Percentiles rank a stretch among this genome's conserved stretches.
Evolutionary conservation across 2,329 filamentous ascomycete genomes (phyloP).

Genomic region (Nigrograna mackinnonii): DNA sequence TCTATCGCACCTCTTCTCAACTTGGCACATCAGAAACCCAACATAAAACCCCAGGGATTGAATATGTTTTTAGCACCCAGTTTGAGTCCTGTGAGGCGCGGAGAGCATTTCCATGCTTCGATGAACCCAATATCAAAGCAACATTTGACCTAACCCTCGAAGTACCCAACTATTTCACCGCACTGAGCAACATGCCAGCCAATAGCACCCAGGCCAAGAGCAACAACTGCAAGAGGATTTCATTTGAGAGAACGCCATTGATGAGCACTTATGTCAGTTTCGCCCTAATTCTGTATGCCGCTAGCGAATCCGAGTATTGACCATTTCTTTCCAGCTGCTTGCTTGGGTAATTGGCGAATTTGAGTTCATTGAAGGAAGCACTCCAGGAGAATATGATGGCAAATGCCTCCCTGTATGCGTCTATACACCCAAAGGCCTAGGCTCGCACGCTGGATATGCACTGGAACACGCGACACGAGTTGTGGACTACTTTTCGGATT

Average conservation of each 20-base stretch:
- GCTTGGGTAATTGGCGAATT: constrained; percentile 97
- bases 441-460: constrained; percentile 88
- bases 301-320: no score
- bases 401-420: constrained; percentile 91
- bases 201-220: constrained; percentile 76
- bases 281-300: no score
- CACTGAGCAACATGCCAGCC: constrained; percentile 93
- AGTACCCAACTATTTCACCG: constrained; percentile 83
- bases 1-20: no score
- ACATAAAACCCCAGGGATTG: constrained; percentile 51
- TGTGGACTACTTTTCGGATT: constrained; percentile 94
- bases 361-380: constrained; percentile 92
- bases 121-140: constrained; percentile 96
- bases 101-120: constrained; percentile 95
- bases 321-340: constrained; percentile 98
- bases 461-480: constrained; percentile 89
- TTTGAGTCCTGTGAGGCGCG: constrained; percentile 97
- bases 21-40: no score
- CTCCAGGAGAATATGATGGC: constrained; percentile 86
- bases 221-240: constrained; percentile 73
- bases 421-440: constrained; percentile 92
- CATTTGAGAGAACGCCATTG: constrained; percentile 85
- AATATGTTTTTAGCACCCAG: constrained; percentile 85
- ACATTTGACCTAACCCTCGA: constrained; percentile 95
- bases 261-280: no score